A percentile compares a stretch with the other conserved stretches of the same genome.
Conservation (phyloP, 23 red algal species). For the Gracilaria domingensis region DNA sequence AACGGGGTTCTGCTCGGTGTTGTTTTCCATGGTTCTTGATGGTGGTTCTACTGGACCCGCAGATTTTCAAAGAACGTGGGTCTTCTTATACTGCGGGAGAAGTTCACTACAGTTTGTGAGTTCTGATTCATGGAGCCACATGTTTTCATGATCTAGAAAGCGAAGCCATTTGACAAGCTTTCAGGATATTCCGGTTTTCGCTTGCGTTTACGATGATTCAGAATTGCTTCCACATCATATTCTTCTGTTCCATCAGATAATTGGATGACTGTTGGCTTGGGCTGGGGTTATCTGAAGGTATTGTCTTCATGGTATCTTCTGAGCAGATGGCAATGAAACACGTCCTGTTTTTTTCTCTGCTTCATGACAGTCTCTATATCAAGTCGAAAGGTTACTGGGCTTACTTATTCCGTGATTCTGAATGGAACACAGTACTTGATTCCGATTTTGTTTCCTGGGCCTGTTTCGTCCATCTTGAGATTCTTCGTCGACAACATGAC, state of each 20-base stretch:
- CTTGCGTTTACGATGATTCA: neutral
- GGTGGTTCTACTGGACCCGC: neutral
- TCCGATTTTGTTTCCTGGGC: neutral
- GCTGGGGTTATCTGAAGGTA: neutral
- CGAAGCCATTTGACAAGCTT: too few relatives aligned
- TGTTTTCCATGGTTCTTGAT: neutral
- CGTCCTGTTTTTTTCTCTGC: neutral
- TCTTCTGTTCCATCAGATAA: neutral
- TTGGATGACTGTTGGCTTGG: neutral
- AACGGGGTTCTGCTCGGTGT: neutral
- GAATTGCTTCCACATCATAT: neutral
- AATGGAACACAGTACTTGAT: slow-evolving; percentile 20
- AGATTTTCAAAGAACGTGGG: neutral
- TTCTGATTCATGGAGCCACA: slow-evolving; percentile 9
- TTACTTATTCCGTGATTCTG: slow-evolving; percentile 31
- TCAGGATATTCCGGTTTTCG: too few relatives aligned
- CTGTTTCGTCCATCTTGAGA: neutral
- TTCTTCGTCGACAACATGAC: slow-evolving; percentile 19
- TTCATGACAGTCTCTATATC: neutral
- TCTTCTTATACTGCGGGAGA: neutral
- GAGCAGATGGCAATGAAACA: neutral
- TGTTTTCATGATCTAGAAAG: neutral
- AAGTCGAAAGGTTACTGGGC: neutral
- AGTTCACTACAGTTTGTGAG: neutral
- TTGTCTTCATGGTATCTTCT: neutral